Evolutionary conservation across 2,329 filamentous ascomycete genomes (phyloP), one percentile per base, ranked within the genome.

Genomic region (Microdochium trichocladiopsis): DNA sequence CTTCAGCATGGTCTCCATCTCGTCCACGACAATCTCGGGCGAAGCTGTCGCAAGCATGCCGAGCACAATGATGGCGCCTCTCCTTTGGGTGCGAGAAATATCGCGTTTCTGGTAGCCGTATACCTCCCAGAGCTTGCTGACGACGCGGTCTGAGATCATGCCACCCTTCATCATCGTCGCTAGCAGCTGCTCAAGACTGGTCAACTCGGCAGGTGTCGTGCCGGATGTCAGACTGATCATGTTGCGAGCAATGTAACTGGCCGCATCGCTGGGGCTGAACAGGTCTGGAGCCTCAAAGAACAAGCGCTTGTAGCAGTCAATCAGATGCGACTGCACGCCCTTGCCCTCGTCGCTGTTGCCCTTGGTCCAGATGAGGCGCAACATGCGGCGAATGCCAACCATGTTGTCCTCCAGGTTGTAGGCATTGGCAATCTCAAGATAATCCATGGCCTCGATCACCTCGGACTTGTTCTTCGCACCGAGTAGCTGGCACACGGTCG

Each of bases 141-240:
- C 80, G 49, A 99, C 93, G 1, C 87, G 75, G 21, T 95, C 90
- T 2, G 89, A 87, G 56, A 99, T 86, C 67, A 92, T 81, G 14
- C 90, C 90, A 36, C 87, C 86, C 70, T 92, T 95, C 90, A 96
- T 96, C 94, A 99, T 99, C 0, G 91, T 97, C 56, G 89, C 90
- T 6, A 99, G 77, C 3, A 99, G 77, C 69, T 99, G 94, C 69
- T 99, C 94, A 9, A 99, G 77, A 48, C 91, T 97, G 0, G 94
- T 99, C 51, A 99, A 75, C 66, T 99, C 94, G 1, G 95, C 94
- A 1, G 93, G 90, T 0, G 93, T 95, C 1, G 93, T 92, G 25
- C 92, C 93, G 68, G 96, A 97, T 0, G 94, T 99, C 63, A 99
- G 73, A 76, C 92, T 96, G 69, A 97, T 97, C 93, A 99, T 99